phyloP scores from a whole-genome alignment of 345 rosid genomes.

The Mangifera indica region DNA sequence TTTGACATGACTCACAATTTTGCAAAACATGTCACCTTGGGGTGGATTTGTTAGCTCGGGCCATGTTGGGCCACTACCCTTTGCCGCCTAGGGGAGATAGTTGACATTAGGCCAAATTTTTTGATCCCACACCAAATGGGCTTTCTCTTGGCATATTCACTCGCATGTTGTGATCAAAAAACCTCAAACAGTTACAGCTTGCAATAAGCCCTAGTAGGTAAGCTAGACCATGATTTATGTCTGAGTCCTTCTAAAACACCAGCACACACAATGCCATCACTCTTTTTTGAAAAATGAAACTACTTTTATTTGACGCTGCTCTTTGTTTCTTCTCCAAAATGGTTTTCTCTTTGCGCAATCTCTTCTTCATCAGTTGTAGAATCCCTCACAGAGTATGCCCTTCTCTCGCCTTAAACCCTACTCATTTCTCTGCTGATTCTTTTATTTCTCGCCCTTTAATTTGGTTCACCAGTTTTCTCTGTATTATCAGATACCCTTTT shows the following conservation, averaged over 20 bases:
- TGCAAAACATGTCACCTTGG: too few relatives aligned
- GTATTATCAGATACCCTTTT: slow-evolving; percentile 45
- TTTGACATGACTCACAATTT: too few relatives aligned
- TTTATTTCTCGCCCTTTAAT: slow-evolving; percentile 38
- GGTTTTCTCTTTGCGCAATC: slow-evolving; percentile 49
- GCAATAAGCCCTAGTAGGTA: not conserved
- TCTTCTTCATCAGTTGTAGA: slow-evolving; percentile 43
- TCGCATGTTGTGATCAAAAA: too few relatives aligned
- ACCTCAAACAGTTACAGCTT: too few relatives aligned
- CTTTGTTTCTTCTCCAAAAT: slow-evolving; percentile 38
- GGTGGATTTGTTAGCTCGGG: too few relatives aligned
- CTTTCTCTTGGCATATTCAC: too few relatives aligned
- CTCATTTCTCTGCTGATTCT: slow-evolving; percentile 18
- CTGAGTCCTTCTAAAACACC: not conserved
- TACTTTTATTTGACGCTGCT: slow-evolving; percentile 24
- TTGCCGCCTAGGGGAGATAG: too few relatives aligned
- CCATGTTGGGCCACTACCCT: too few relatives aligned
- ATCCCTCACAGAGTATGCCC: slow-evolving; percentile 42
- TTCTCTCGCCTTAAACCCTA: slow-evolving; percentile 24
- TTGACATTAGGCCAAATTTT: too few relatives aligned
- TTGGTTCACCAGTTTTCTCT: slow-evolving; percentile 50
- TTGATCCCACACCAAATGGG: too few relatives aligned
- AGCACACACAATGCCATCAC: slow-evolving; percentile 24
- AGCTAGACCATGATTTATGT: not conserved
- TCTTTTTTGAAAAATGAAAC: slow-evolving; percentile 35